phyloP scores from a whole-genome alignment of 352 stramenopile genomes.

The Peronosclerospora sorghi region DNA sequence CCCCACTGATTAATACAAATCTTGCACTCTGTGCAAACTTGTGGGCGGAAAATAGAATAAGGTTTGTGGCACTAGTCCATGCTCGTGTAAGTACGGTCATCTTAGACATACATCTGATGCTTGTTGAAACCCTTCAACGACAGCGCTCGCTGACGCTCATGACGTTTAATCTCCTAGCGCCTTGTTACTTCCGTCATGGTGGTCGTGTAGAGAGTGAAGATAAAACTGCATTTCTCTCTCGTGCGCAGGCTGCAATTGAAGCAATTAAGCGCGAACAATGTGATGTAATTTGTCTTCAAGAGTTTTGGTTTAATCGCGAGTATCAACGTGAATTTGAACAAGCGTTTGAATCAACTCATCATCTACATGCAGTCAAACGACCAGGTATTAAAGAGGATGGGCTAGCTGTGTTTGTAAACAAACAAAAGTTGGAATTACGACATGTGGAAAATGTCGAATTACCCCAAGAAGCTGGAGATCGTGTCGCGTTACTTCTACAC shows the following conservation, averaged over 20 bases:
- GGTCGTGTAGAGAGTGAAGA: slow-evolving; percentile 61
- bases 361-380: slow-evolving; percentile 63
- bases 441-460: slow-evolving; percentile 69
- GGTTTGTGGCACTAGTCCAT: too few relatives aligned
- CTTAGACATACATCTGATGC: too few relatives aligned
- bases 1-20: too few relatives aligned
- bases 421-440: slow-evolving; percentile 68
- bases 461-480: slow-evolving; percentile 62
- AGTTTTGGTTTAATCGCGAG: slow-evolving; percentile 77
- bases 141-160: slow-evolving; percentile 54
- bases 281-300: slow-evolving; percentile 75
- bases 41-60: too few relatives aligned
- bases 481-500: slow-evolving; percentile 76
- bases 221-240: slow-evolving; percentile 44
- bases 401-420: slow-evolving; percentile 67
- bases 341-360: slow-evolving; percentile 53
- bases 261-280: slow-evolving; percentile 61
- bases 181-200: slow-evolving; percentile 82
- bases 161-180: slow-evolving; percentile 82
- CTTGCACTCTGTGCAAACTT: too few relatives aligned
- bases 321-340: slow-evolving; percentile 60
- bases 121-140: slow-evolving; percentile 20
- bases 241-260: slow-evolving; percentile 57
- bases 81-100: too few relatives aligned
- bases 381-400: slow-evolving; percentile 74